A percentile compares a stretch with the other conserved stretches of the same genome.
These are phyloP conservation scores for Mycena vulgaris DNA, from an alignment of 768 basidiomycete species.

Conservation along the genomic window DNA sequence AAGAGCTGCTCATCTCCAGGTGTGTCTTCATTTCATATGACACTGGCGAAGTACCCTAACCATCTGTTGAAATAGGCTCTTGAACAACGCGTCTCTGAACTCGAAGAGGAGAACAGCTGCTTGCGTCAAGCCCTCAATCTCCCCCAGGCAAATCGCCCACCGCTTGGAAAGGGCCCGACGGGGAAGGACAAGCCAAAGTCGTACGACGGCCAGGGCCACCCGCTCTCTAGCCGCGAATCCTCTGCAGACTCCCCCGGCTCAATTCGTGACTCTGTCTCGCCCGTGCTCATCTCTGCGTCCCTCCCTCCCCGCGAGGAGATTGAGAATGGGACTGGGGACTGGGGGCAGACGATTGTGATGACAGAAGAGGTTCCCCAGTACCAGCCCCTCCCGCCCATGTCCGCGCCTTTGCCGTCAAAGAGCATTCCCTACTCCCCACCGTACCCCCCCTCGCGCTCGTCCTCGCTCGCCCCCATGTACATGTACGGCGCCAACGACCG, in stretches of 20 bases:
- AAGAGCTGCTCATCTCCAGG: constrained; percentile 89
- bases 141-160: constrained; percentile 79
- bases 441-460: constrained; percentile 32
- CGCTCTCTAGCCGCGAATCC: constrained; percentile 60
- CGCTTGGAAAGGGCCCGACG: constrained; percentile 88
- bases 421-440: constrained; percentile 13
- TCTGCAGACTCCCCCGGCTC: constrained; percentile 64
- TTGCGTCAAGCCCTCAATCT: constrained; percentile 81
- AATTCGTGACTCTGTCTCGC: constrained; percentile 75
- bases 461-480: constrained; percentile 35
- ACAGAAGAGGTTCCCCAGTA: constrained; percentile 55
- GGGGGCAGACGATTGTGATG: constrained; percentile 73
- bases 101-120: constrained; percentile 87
- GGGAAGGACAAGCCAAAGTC: constrained; percentile 86
- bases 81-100: constrained; percentile 84
- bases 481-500: constrained; percentile 24
- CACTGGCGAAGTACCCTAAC: no score
- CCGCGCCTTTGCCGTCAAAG: constrained; percentile 63
- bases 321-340: constrained; percentile 56
- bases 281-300: constrained; percentile 67
- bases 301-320: constrained; percentile 65
- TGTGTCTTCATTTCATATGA: no score
- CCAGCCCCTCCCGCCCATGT: constrained; percentile 63
- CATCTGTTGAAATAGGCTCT: no score
- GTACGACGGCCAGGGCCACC: constrained; percentile 53